Evolutionary conservation across 768 basidiomycete species (phyloP).

Genomic region (Fomitopsis pulvina): DNA sequence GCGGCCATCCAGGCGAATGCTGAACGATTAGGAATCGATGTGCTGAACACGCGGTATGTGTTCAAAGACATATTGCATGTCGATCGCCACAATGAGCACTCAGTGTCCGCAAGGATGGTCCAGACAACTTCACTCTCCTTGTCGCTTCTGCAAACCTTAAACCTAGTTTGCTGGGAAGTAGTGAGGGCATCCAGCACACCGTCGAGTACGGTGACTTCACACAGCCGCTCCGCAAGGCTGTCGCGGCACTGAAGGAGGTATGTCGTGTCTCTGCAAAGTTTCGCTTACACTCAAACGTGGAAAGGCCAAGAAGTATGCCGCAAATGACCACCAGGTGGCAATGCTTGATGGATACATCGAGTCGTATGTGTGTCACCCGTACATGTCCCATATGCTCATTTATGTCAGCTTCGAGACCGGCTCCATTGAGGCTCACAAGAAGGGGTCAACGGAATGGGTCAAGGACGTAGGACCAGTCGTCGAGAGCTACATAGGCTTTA

Average conservation of each 20-base stretch:
- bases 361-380: constrained; percentile 43
- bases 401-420: constrained; percentile 70
- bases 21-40: constrained; percentile 68
- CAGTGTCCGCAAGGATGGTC: constrained; percentile 67
- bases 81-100: background rate
- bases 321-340: constrained; percentile 61
- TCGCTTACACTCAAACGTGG: background rate
- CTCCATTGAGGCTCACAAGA: constrained; percentile 73
- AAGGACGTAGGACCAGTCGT: constrained; percentile 84
- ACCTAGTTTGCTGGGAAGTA: constrained; percentile 30
- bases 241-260: constrained; percentile 56
- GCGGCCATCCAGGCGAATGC: constrained; percentile 67
- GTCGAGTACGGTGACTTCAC: constrained; percentile 77
- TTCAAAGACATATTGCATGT: background rate
- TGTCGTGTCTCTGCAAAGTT: too few relatives aligned
- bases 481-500: constrained; percentile 82
- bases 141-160: constrained; percentile 60
- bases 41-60: constrained; percentile 75
- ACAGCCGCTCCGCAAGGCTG: constrained; percentile 44
- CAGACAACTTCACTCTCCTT: constrained; percentile 57
- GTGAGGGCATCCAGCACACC: constrained; percentile 43
- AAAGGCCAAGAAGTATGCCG: constrained; percentile 68
- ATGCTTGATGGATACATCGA: constrained; percentile 78
- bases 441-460: constrained; percentile 77
- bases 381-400: background rate